Base-by-base conservation (phyloP, 768 basidiomycete genomes). In the Lactarius sanguifluus region DNA sequence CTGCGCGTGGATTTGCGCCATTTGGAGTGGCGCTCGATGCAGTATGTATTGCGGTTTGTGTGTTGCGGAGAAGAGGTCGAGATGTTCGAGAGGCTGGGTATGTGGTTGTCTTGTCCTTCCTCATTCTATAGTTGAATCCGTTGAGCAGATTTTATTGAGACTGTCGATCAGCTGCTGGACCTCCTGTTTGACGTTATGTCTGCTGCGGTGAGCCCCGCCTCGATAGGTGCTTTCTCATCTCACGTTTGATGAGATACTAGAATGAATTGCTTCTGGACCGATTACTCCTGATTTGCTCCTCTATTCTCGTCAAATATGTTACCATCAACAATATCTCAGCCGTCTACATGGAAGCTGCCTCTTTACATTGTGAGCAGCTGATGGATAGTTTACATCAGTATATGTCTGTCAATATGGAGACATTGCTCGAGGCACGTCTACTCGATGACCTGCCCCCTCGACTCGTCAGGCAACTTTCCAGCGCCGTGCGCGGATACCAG, bases 181-280 rank as follows among this genome's bases (percentile, higher is more conserved):
- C 92, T 95, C 70, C 84, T 94, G 77, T 94, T 97, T 68, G 86
- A 89, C 25, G 87, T 98, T 18, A 85, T 97, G 76, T 88, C 88
- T 41, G 89, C 86, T 20, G 93, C 95, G 41, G 94, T 95, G 74
- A 75, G 85, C 79, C 34, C 32, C 2, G 62, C 57, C 3, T 43
- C 45, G 18, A 45, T 57, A 12, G 5, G 5, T 50, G 8, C 47
- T 12, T 32, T 36, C 4, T 34, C 5, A 7, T 20, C 59, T 47
- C 38, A 30, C 38, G 58, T 12, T 52, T 10, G 12, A 32, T 41
- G 8, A 5, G 67, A 18, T 28, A 32, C 7, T 62, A 96, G 90
- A 95, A 90, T 69, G 94, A 98, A 76, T 78, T 98, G 3, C 82
- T 97, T 10, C 79, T 98, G n/a, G 92, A 92, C 72, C 86, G 88